phyloP scores from a whole-genome alignment of 2,329 filamentous ascomycete genomes.

The Phialocephala sp. region DNA sequence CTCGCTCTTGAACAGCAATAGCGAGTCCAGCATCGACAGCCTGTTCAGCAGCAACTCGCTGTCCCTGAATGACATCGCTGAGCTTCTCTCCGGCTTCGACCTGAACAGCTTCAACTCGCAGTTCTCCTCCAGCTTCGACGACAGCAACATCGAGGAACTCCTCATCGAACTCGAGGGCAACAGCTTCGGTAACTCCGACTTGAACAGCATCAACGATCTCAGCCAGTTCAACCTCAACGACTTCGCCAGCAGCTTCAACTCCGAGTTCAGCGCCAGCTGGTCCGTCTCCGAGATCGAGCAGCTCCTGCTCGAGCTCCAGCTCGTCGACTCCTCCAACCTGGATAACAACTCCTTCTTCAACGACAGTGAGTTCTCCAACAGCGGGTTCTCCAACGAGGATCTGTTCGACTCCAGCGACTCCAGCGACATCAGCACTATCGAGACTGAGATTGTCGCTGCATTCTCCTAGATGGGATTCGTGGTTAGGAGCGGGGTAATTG shows the following conservation, averaged over 20 bases:
- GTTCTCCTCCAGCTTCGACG: constrained; percentile 17
- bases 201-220: constrained; percentile 15
- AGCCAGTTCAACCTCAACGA: constrained; percentile 20
- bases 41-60: constrained; percentile 21
- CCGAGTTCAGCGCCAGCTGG: constrained; percentile 19
- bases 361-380: background rate
- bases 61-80: constrained; percentile 23
- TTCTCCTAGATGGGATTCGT: background rate
- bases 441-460: background rate
- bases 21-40: constrained; percentile 6
- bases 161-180: constrained; percentile 18
- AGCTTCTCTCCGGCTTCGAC: constrained; percentile 18
- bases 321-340: constrained; percentile 9
- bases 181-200: constrained; percentile 21
- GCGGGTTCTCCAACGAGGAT: background rate
- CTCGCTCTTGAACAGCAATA: constrained; percentile 10
- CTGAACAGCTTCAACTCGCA: constrained; percentile 23
- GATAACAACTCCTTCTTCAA: background rate
- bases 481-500: background rate
- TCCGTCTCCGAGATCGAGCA: constrained; percentile 17
- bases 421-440: background rate
- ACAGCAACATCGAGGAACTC: constrained; percentile 16
- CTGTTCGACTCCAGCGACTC: constrained; percentile 1
- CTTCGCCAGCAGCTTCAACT: constrained; percentile 22
- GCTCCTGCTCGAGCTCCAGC: constrained; percentile 17